Evolutionary conservation across 78 protist species (phyloP).

Genomic region (Planoprotostelium fungivorum): DNA sequence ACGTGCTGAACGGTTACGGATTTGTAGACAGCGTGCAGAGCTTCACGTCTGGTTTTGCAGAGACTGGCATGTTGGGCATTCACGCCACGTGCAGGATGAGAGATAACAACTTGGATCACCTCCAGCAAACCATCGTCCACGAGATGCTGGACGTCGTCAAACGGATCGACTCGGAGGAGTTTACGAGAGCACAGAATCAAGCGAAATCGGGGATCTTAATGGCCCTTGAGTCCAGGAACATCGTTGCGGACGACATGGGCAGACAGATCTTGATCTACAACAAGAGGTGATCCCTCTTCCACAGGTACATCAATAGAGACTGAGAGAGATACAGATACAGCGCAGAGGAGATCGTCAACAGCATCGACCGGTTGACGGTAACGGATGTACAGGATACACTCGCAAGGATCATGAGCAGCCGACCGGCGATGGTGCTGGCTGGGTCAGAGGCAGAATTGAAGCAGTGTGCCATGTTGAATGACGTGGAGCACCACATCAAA

Average conservation of each 20-base stretch:
- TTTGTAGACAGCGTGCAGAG: not conserved
- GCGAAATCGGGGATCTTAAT: not conserved
- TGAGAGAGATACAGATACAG: not conserved
- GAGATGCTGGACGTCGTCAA: not conserved
- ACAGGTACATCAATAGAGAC: not conserved
- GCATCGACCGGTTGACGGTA: not conserved
- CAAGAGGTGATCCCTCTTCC: not conserved
- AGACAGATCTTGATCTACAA: not conserved
- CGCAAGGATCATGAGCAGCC: not conserved
- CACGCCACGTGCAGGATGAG: not conserved
- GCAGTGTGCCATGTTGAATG: not conserved
- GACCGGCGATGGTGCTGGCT: not conserved
- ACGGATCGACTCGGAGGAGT: not conserved
- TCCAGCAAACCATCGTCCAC: not conserved
- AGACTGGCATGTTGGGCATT: not conserved
- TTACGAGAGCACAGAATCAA: not conserved
- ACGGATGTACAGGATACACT: not conserved
- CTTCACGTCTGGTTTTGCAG: not conserved
- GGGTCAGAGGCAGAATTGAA: not conserved
- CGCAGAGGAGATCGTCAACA: not conserved
- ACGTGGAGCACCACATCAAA: not conserved
- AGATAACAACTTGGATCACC: not conserved
- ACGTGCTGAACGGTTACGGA: not conserved
- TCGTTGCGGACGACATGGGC: not conserved
- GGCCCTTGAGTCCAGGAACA: not conserved